phyloP scores from a whole-genome alignment of 2,329 filamentous ascomycete species.

The Aspergillus phoenicis region DNA sequence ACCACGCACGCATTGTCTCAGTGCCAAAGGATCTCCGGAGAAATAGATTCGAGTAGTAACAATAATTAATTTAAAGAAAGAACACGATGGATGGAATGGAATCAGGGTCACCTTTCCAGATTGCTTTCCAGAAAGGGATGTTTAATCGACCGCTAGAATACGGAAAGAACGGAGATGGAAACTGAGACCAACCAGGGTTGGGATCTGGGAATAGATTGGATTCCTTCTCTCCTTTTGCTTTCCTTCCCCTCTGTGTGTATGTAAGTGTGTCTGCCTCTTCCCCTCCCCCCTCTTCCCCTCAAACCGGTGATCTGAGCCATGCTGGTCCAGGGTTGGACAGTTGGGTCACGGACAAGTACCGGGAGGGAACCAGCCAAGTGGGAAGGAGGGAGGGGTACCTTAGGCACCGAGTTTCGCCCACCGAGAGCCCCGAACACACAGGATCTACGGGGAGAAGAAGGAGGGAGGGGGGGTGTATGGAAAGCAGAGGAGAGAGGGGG shows the following conservation, averaged over 20 bases:
- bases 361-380: neutral
- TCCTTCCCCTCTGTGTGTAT: too few relatives aligned
- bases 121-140: neutral
- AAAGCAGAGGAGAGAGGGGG: too few relatives aligned
- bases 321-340: neutral
- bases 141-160: slow-evolving; percentile 8
- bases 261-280: neutral
- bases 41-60: neutral
- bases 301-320: slow-evolving; percentile 11
- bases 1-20: neutral
- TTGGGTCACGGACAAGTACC: slow-evolving; percentile 2
- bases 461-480: neutral
- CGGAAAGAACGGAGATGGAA: slow-evolving; percentile 7
- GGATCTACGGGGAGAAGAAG: slow-evolving; percentile 15
- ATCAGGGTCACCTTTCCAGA: neutral
- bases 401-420: neutral
- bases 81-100: too few relatives aligned
- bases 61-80: neutral
- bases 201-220: neutral
- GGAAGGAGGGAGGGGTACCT: neutral
- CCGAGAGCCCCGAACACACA: neutral
- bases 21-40: neutral
- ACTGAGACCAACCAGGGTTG: slow-evolving; percentile 9
- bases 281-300: neutral
- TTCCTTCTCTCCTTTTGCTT: neutral